Percentiles rank a stretch among this genome's conserved stretches.
Evolutionary conservation across 805 yeast species (phyloP).

Genomic region (Yamadazyma sp.): DNA sequence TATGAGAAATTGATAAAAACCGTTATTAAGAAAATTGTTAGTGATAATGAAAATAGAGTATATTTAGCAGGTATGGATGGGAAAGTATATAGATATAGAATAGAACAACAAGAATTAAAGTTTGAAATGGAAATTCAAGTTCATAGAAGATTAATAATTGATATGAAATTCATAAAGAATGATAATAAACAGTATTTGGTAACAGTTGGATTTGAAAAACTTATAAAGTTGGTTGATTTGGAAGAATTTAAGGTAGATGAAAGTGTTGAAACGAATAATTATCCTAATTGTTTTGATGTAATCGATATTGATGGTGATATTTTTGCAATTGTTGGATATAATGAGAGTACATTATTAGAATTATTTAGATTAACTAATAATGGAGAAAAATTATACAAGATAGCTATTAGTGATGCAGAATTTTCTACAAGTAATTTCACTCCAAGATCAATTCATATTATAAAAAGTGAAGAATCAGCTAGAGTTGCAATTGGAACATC

Average conservation of each 20-base stretch:
- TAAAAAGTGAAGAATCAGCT: conserved; percentile 22
- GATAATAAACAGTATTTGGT: conserved; percentile 35
- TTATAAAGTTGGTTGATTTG: conserved; percentile 25
- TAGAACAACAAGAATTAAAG: conserved; percentile 12
- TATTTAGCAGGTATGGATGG: conserved; percentile 57
- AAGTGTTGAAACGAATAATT: conserved; percentile 39
- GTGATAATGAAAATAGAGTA: conserved; percentile 21
- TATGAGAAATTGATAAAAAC: conserved; percentile 17
- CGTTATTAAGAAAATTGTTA: conserved; percentile 36
- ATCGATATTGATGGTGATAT: conserved; percentile 26
- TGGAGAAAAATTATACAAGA: conserved; percentile 31
- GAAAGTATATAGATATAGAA: conserved; percentile 16
- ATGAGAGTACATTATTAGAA: conserved; percentile 57
- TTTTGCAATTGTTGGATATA: conserved; percentile 51
- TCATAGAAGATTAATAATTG: conserved; percentile 36
- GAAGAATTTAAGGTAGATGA: conserved; percentile 12
- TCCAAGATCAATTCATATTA: conserved; percentile 37
- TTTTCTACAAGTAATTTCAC: conserved; percentile 64
- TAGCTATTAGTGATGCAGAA: conserved; percentile 72
- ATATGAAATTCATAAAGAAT: conserved; percentile 25
- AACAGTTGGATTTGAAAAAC: conserved; percentile 61
- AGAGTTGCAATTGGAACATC: conserved; percentile 66
- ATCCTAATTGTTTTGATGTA: conserved; percentile 51
- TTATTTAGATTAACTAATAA: conserved; percentile 6
- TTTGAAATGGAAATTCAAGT: conserved; percentile 21